A percentile compares a stretch with the other conserved stretches of the same genome.
phyloP scores from a whole-genome alignment of 2,329 filamentous ascomycete species.

The Aspergillus fructus region DNA sequence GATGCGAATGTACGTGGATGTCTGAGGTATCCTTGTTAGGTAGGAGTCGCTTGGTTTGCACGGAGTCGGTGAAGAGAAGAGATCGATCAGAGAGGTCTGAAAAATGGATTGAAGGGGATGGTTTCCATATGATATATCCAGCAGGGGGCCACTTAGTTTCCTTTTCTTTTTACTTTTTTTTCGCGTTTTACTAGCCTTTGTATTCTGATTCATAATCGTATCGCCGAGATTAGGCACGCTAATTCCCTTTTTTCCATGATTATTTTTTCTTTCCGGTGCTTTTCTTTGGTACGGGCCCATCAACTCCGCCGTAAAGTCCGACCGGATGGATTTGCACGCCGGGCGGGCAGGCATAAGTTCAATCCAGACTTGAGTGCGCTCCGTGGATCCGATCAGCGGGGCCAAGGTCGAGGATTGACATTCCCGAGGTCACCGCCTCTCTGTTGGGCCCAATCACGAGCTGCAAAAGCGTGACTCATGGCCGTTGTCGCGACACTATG shows the following conservation, averaged over 20 bases:
- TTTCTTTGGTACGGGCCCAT: background rate
- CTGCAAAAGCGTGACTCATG: slow-evolving; percentile 17
- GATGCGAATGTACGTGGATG: slow-evolving; percentile 5
- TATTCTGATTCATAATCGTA: slow-evolving; percentile 13
- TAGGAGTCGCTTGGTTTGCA: background rate
- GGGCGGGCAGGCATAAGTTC: slow-evolving; percentile 7
- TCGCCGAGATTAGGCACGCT: slow-evolving; percentile 1
- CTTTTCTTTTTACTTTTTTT: slow-evolving; percentile 6
- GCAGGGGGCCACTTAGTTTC: slow-evolving; percentile 1
- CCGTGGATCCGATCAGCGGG: slow-evolving; percentile 16
- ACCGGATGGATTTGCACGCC: slow-evolving; percentile 13
- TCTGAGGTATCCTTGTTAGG: slow-evolving; percentile 8
- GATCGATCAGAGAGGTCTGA: slow-evolving; percentile 7
- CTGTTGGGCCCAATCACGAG: slow-evolving; percentile 10
- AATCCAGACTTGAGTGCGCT: background rate
- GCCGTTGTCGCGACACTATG: slow-evolving; percentile 7
- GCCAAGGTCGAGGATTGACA: slow-evolving; percentile 7
- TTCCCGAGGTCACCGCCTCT: slow-evolving; percentile 15
- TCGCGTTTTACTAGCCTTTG: slow-evolving; percentile 6
- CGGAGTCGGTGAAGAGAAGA: slow-evolving; percentile 1
- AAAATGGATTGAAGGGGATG: slow-evolving; percentile 6
- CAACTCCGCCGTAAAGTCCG: slow-evolving; percentile 9
- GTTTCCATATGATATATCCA: slow-evolving; percentile 24
- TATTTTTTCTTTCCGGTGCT: slow-evolving; percentile 13
- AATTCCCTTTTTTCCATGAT: slow-evolving; percentile 1